These are phyloP conservation scores for Zasmidium angulare DNA, from an alignment of 2,329 filamentous ascomycete genomes.

Conservation along the genomic window DNA sequence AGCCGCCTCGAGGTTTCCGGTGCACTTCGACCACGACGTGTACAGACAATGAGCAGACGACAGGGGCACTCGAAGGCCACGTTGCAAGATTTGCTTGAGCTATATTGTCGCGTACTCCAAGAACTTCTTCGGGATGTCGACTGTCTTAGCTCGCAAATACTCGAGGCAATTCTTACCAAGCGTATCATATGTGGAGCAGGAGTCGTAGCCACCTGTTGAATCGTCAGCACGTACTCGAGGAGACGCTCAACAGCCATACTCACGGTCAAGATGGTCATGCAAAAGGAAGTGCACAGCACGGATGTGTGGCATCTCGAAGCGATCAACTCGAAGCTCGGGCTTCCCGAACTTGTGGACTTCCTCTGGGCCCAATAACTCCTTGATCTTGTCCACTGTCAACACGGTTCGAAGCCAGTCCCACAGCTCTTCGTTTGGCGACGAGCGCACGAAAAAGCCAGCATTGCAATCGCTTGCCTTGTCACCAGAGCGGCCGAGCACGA, in stretches of 20 bases:
- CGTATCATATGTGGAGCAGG: conserved; percentile 46
- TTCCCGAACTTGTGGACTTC: conserved; percentile 23
- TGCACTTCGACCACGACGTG: conserved; percentile 14
- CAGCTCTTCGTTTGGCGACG: conserved; percentile 24
- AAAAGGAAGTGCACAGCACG: conserved; percentile 32
- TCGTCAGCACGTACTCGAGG: background rate
- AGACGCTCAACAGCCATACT: conserved; percentile 28
- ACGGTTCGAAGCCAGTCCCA: conserved; percentile 31
- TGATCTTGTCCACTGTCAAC: conserved; percentile 23
- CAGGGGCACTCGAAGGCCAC: background rate
- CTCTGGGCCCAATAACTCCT: conserved; percentile 27
- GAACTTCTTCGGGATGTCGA: conserved; percentile 47
- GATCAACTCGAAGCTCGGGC: conserved; percentile 7
- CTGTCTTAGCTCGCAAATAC: conserved; percentile 47
- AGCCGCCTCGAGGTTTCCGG: conserved; percentile 48
- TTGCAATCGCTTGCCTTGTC: conserved; percentile 32
- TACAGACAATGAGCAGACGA: conserved; percentile 13
- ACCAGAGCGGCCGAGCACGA: conserved; percentile 28
- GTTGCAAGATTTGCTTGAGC: background rate
- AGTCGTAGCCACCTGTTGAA: conserved; percentile 26
- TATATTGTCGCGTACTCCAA: conserved; percentile 41
- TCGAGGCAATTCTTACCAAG: conserved; percentile 50
- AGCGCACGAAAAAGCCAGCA: conserved; percentile 39
- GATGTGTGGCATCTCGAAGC: conserved; percentile 11
- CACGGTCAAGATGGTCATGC: conserved; percentile 49